Conservation (phyloP, 805 yeast species). For the Nakazawaea peltata region DNA sequence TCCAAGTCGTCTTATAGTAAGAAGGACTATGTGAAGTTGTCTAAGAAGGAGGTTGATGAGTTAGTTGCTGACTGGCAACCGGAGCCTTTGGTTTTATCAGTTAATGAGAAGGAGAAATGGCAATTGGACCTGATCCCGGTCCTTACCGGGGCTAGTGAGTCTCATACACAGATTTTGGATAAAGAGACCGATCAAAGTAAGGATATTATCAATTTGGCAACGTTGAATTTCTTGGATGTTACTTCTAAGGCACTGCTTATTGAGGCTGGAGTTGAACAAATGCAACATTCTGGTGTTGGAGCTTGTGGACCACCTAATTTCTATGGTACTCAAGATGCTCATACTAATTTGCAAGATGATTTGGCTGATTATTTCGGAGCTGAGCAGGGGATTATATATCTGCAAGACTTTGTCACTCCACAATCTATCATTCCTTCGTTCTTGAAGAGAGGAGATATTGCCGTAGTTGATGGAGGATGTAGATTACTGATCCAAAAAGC, state of each 20-base stretch:
- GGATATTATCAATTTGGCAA: conserved; percentile 56
- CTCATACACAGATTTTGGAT: conserved; percentile 23
- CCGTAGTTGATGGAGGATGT: conserved; percentile 78
- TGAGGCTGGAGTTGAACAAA: conserved; percentile 46
- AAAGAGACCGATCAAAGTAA: conserved; percentile 16
- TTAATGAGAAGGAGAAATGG: conserved; percentile 49
- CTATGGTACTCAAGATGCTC: conserved; percentile 92
- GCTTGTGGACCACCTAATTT: conserved; percentile 98
- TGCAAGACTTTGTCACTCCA: conserved; percentile 86
- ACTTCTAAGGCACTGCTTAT: conserved; percentile 38
- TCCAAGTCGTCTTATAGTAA: conserved; percentile 72
- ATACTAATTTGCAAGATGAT: conserved; percentile 68
- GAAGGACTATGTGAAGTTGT: conserved; percentile 55
- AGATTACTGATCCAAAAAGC: conserved; percentile 83
- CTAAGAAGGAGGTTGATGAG: conserved; percentile 65
- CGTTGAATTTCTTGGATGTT: conserved; percentile 65
- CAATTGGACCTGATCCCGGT: conserved; percentile 57
- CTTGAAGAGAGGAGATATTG: conserved; percentile 88
- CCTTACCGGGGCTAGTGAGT: conserved; percentile 44
- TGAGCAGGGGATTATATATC: conserved; percentile 76
- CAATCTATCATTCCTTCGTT: conserved; percentile 89
- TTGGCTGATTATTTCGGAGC: conserved; percentile 70
- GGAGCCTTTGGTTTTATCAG: conserved; percentile 61
- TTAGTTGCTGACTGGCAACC: conserved; percentile 90
- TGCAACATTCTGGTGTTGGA: conserved; percentile 82